A percentile compares a stretch with the other conserved stretches of the same genome.
These are phyloP conservation scores for Parathielavia hyrcaniae DNA, from an alignment of 495 filamentous ascomycete species.

Conservation along the genomic window DNA sequence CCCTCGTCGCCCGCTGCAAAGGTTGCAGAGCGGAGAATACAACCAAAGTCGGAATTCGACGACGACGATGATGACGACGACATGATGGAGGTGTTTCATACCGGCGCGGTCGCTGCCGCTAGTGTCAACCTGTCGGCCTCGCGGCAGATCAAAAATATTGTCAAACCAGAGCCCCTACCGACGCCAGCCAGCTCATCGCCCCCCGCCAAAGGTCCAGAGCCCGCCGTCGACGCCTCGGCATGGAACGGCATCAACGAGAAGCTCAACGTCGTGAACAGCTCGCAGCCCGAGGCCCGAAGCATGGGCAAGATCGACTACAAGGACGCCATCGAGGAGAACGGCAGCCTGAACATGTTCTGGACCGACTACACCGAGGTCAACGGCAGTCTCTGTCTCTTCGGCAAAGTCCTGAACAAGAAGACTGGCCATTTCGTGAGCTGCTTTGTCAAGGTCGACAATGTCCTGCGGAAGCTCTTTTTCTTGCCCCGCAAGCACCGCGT, in stretches of 20 bases:
- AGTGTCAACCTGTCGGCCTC: conserved; percentile 85
- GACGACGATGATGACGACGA: conserved; percentile 69
- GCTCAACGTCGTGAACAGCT: conserved; percentile 71
- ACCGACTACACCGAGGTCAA: conserved; percentile 92
- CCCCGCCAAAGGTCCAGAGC: conserved; percentile 53
- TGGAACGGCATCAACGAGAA: conserved; percentile 87
- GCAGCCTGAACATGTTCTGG: conserved; percentile 92
- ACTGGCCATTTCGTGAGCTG: conserved; percentile 74
- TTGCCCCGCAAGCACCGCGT: conserved; percentile 65
- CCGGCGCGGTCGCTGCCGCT: conserved; percentile 56
- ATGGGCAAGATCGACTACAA: conserved; percentile 75
- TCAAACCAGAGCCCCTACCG: conserved; percentile 57
- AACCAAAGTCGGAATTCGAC: conserved; percentile 55
- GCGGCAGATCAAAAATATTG: conserved; percentile 68
- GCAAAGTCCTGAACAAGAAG: conserved; percentile 90
- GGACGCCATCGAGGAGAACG: conserved; percentile 83
- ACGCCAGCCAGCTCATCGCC: conserved; percentile 73
- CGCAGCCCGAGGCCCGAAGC: conserved; percentile 50
- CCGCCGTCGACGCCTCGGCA: conserved; percentile 64
- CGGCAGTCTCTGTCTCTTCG: conserved; percentile 87
- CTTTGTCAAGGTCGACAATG: conserved; percentile 94
- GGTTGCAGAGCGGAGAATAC: conserved; percentile 69
- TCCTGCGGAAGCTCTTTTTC: conserved; percentile 88
- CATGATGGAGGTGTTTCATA: conserved; percentile 77
- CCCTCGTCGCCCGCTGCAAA: conserved; percentile 85